Evolutionary conservation across 2,329 filamentous ascomycete species (phyloP).

Genomic region (Verticillium longisporum): DNA sequence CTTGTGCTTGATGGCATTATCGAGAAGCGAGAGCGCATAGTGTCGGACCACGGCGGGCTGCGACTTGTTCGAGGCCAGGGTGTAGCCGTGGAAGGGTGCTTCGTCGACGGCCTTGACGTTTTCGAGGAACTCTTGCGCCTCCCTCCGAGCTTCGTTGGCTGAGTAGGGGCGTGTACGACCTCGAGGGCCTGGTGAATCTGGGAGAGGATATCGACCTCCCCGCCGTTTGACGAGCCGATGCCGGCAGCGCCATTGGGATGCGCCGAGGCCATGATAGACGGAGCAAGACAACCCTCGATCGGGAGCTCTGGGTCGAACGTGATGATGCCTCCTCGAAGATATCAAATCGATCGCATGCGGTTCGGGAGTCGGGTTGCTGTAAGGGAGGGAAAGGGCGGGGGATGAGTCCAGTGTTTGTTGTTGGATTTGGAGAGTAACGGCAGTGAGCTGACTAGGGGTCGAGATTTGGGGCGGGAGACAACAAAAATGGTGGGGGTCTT

Average conservation of each 20-base stretch:
- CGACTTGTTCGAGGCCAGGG: constrained; percentile 66
- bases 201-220: constrained; percentile 42
- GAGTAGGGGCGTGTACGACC: constrained; percentile 78
- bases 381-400: background rate
- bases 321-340: background rate
- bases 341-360: background rate
- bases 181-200: constrained; percentile 80
- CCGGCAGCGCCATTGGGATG: constrained; percentile 24
- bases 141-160: constrained; percentile 70
- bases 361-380: background rate
- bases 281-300: background rate
- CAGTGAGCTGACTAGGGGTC: background rate
- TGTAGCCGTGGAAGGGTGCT: constrained; percentile 79
- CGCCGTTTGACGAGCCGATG: constrained; percentile 25
- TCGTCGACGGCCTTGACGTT: constrained; percentile 71
- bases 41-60: constrained; percentile 82
- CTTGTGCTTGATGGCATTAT: constrained; percentile 80
- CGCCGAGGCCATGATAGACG: constrained; percentile 22
- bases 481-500: background rate
- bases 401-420: background rate
- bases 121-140: constrained; percentile 83
- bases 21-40: constrained; percentile 87
- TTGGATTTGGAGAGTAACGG: background rate
- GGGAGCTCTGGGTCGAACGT: background rate
- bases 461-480: background rate